Evolutionary conservation across 2,329 filamentous ascomycete species (phyloP), one percentile per base, ranked within the genome.

Genomic region (Fusarium continuum): DNA sequence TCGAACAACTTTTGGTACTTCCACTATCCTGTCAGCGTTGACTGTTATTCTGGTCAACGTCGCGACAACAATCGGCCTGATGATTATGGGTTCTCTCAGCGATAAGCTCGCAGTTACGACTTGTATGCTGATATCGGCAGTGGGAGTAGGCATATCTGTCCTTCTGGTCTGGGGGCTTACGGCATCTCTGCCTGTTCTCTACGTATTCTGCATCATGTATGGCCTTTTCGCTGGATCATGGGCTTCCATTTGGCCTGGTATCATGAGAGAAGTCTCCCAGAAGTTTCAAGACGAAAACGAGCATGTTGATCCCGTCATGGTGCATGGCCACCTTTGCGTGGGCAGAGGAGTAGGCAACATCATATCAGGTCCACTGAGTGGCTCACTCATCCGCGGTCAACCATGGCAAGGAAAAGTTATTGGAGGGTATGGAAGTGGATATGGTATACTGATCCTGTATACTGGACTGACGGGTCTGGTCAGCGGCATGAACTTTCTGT

Each of bases 181-280:
- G 19, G 77, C 76, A 2, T 79, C 78, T 9, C 73, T 85, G 17
- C 77, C 78, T 2, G 72, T 84, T 4, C 74, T 89, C n/a, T 81
- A 85, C 10, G 65, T 83, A 13, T 89, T 88, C 69, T 83, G 85
- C n/a, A 71, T 87, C 16, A 77, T 81, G n/a, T 89, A 86, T 66
- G 87, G 87, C 1, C 80, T 88, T 58, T 89, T 88, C 45, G 85
- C 86, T 0, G 83, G 85, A 3, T 82, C 82, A 0, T 89, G 85
- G 68, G 83, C 82, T 16, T 82, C 83, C 0, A 83, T 84, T 0
- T 89, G 85, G 85, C 80, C 80, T 6, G 83, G 83, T 0, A 78
- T 83, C 62, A 80, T 80, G 77, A 74, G 66, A 39, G 74, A 80
- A 19, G 68, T 81, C 6, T 56, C 56, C 3, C 50, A 51, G 17